Percentiles rank a stretch among this genome's conserved stretches.
Evolutionary conservation across 345 rosid species (phyloP).

Genomic region (Litchi chinensis): DNA sequence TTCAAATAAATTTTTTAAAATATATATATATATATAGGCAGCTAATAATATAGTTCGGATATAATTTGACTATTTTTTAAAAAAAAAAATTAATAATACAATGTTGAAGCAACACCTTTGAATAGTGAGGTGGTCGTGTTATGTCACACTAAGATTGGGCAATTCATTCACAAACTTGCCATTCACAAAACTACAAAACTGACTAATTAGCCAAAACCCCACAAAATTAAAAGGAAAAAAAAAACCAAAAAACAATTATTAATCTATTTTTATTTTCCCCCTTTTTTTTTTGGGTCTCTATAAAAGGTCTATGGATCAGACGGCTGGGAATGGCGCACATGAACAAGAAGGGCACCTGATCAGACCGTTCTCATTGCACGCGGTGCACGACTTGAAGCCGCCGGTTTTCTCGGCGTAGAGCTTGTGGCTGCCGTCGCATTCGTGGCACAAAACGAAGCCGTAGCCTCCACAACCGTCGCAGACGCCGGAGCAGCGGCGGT

Average conservation of each 20-base stretch:
- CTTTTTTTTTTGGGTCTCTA: not conserved
- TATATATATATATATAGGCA: too few relatives aligned
- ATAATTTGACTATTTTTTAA: too few relatives aligned
- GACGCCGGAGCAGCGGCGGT: slow-evolving; percentile 47
- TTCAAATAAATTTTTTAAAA: too few relatives aligned
- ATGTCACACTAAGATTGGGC: slow-evolving; percentile 9
- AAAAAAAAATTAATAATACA: too few relatives aligned
- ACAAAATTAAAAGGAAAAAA: not conserved
- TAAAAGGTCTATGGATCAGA: not conserved
- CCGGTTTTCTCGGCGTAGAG: slow-evolving; percentile 62
- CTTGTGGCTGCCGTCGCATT: slow-evolving; percentile 84
- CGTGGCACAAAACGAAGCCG: slow-evolving; percentile 62
- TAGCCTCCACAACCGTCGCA: slow-evolving; percentile 73
- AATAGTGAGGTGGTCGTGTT: not conserved
- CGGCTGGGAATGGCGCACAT: slow-evolving; percentile 35
- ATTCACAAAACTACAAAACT: slow-evolving; percentile 2
- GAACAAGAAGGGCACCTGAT: slow-evolving; percentile 86
- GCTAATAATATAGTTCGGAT: too few relatives aligned
- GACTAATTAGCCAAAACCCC: not conserved
- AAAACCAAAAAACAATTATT: not conserved
- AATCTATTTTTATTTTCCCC: not conserved
- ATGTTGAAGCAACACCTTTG: not conserved
- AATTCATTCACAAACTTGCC: not conserved
- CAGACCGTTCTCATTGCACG: slow-evolving; percentile 90
- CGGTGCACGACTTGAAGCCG: slow-evolving; percentile 63